A percentile compares a stretch with the other conserved stretches of the same genome.
Conservation (phyloP, 306 rosid species). For the Myrica gale region DNA sequence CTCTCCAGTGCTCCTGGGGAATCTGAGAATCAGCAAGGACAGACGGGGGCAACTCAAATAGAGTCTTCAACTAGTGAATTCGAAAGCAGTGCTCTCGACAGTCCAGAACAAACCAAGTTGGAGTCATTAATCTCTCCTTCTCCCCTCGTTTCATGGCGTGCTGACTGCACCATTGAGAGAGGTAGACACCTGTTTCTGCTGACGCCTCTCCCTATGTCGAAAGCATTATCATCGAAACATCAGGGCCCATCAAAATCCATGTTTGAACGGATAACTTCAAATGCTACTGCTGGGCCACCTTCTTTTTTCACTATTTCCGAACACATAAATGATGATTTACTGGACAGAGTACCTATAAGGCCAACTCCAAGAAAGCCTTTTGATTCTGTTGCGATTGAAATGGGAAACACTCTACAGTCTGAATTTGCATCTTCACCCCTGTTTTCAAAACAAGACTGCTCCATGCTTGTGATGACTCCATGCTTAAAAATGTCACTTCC, state of each 20-base stretch:
- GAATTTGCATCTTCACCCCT: constrained; percentile 37
- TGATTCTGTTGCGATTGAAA: constrained; percentile 37
- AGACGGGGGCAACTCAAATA: constrained; percentile 21
- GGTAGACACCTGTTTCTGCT: constrained; percentile 86
- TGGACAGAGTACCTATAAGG: constrained; percentile 27
- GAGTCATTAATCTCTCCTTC: constrained; percentile 72
- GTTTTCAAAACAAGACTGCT: constrained; percentile 39
- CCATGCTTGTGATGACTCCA: constrained; percentile 67
- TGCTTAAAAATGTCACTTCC: constrained; percentile 83
- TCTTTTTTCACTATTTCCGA: constrained; percentile 25
- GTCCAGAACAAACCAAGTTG: constrained; percentile 42
- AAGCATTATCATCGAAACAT: constrained; percentile 52
- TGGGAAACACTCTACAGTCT: constrained; percentile 26
- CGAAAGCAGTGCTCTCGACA: constrained; percentile 32
- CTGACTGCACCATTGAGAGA: constrained; percentile 67
- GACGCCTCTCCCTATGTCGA: constrained; percentile 88
- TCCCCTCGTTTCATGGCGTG: constrained; percentile 95
- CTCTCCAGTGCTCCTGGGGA: constrained; percentile 35
- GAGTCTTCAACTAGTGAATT: constrained; percentile 22
- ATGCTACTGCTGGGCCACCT: constrained; percentile 26
- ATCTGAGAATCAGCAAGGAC: constrained; percentile 24
- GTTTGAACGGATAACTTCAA: constrained; percentile 39
- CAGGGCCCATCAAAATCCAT: constrained; percentile 42
- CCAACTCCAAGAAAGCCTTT: constrained; percentile 50
- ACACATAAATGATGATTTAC: constrained; percentile 36